phyloP scores from a whole-genome alignment of 1,284 basidiomycete genomes.

The Salmacisia buchloeana region DNA sequence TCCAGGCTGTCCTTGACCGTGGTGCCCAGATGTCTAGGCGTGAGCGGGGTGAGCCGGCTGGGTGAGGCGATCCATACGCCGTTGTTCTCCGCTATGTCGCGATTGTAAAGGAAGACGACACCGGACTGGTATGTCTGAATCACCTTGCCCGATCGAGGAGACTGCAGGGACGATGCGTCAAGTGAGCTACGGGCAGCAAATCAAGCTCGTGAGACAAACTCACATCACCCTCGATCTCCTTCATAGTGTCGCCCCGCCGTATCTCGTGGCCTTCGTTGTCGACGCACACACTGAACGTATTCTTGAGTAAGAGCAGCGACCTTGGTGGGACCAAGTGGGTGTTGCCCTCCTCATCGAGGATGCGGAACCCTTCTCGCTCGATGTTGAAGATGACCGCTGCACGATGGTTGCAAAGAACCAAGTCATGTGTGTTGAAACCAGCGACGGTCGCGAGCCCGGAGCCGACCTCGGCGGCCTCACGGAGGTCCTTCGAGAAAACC shows the following conservation, averaged over 20 bases:
- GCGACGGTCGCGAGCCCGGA: conserved; percentile 81
- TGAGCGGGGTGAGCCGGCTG: conserved; percentile 55
- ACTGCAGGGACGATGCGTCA: conserved; percentile 52
- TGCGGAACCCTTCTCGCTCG: conserved; percentile 87
- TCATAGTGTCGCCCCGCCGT: conserved; percentile 81
- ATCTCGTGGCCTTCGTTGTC: conserved; percentile 76
- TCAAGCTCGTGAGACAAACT: conserved; percentile 29
- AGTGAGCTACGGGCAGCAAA: conserved; percentile 5
- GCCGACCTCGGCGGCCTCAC: conserved; percentile 93
- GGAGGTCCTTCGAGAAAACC: conserved; percentile 93
- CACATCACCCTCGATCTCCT: conserved; percentile 85
- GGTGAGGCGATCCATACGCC: conserved; percentile 80
- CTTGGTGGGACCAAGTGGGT: not conserved
- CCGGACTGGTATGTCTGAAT: conserved; percentile 92
- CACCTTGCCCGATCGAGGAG: conserved; percentile 77
- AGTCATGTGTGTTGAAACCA: conserved; percentile 89
- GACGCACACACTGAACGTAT: conserved; percentile 51
- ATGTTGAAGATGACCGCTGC: conserved; percentile 97
- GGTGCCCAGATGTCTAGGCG: conserved; percentile 70
- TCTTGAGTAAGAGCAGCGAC: not conserved
- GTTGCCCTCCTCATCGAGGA: conserved; percentile 83
- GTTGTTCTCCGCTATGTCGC: conserved; percentile 81
- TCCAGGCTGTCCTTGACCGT: conserved; percentile 44
- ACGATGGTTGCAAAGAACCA: conserved; percentile 88
- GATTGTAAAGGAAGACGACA: conserved; percentile 89